phyloP scores from a whole-genome alignment of 1,284 basidiomycete genomes.

The Sporisorium sorghi region DNA sequence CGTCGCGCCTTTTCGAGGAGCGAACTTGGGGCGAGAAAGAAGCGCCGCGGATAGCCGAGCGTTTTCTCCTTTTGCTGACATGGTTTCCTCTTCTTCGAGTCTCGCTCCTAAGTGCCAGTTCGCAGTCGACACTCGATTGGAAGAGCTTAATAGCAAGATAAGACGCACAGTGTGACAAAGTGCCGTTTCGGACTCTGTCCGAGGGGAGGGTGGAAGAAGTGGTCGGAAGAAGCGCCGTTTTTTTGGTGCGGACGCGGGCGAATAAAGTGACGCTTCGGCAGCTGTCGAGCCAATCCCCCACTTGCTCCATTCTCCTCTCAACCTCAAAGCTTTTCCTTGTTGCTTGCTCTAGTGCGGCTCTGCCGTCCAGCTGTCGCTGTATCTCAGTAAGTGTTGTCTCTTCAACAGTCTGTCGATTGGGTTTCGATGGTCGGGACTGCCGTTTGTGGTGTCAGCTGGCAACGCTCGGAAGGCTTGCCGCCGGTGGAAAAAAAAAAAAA shows the following conservation, averaged over 20 bases:
- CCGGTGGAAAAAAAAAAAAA: not conserved
- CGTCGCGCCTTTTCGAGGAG: not conserved
- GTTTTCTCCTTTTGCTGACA: too few species aligned
- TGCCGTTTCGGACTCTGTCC: conserved; percentile 24
- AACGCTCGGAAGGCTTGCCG: not conserved
- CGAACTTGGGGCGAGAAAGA: not conserved
- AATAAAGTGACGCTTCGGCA: conserved; percentile 28
- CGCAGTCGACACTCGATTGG: not conserved
- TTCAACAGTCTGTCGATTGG: not conserved
- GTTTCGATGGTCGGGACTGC: not conserved
- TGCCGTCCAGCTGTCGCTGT: not conserved
- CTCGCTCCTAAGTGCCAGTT: not conserved
- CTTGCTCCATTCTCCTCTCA: not conserved
- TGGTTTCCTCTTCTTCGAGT: not conserved
- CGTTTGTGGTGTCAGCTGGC: conserved; percentile 1
- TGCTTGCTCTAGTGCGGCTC: not conserved
- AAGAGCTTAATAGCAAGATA: not conserved
- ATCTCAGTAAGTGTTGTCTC: conserved; percentile 1
- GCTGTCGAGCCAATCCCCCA: not conserved
- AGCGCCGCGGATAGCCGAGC: conserved; percentile 33
- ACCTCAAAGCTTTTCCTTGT: not conserved
- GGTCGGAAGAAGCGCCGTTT: conserved; percentile 2
- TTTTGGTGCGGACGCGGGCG: not conserved
- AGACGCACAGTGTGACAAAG: conserved; percentile 4
- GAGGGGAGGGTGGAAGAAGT: conserved; percentile 13